Conservation (phyloP, 2,329 filamentous ascomycete genomes). For the Trichoderma breve region DNA sequence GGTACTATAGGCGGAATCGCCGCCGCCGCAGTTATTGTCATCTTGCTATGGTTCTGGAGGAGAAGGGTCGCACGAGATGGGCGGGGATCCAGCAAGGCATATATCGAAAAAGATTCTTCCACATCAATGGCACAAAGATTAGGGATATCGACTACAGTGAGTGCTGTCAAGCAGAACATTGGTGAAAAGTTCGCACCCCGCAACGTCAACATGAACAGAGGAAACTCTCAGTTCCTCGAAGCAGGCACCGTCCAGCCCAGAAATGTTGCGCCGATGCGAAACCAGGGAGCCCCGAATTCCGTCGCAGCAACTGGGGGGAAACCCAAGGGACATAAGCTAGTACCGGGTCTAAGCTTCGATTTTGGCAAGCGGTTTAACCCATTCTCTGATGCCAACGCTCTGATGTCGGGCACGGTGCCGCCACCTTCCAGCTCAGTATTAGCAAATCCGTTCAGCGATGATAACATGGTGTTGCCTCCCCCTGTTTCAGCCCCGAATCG, state of each 20-base stretch:
- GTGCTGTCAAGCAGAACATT: background rate
- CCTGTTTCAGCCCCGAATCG: conserved; percentile 33
- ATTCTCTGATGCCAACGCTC: conserved; percentile 49
- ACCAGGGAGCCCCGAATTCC: background rate
- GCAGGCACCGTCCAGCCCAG: conserved; percentile 42
- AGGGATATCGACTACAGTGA: background rate
- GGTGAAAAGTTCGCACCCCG: conserved; percentile 6
- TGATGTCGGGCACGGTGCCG: background rate
- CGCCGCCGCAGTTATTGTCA: conserved; percentile 41
- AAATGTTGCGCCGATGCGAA: conserved; percentile 18
- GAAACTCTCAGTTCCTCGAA: conserved; percentile 52
- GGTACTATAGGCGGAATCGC: conserved; percentile 51
- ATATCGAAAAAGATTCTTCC: conserved; percentile 45
- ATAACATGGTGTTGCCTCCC: conserved; percentile 41
- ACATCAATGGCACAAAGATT: conserved; percentile 29
- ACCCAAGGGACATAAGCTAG: conserved; percentile 39
- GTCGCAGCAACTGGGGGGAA: conserved; percentile 21
- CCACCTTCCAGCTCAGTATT: conserved; percentile 18
- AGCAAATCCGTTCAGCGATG: conserved; percentile 48
- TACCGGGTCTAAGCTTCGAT: conserved; percentile 39
- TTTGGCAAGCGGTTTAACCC: conserved; percentile 37
- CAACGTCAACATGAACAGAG: conserved; percentile 50
- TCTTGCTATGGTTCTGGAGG: conserved; percentile 52
- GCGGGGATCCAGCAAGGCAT: background rate
- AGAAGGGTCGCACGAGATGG: conserved; percentile 34